Conservation (phyloP, 2,329 filamentous ascomycete species). For the Tolypocladium pustulatum region DNA sequence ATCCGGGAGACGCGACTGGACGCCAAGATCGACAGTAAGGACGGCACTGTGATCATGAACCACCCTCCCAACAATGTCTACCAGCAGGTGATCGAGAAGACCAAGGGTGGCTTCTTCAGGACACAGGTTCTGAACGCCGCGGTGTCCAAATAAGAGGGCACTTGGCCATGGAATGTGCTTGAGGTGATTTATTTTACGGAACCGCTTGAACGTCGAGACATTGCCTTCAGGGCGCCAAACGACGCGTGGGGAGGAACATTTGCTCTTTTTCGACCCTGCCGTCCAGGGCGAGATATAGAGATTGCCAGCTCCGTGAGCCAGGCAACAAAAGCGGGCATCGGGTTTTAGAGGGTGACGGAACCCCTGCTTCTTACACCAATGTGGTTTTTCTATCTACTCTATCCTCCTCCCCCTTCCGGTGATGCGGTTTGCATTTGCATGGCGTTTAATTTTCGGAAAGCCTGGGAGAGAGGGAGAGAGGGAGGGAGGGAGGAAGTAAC, state of each 20-base stretch:
- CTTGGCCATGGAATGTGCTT: not conserved
- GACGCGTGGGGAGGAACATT: not conserved
- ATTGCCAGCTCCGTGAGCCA: not conserved
- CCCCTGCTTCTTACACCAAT: not conserved
- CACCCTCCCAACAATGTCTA: constrained; percentile 97
- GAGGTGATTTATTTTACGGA: not conserved
- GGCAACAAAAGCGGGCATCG: not conserved
- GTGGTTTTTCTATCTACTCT: constrained; percentile 10
- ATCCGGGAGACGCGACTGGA: constrained; percentile 96
- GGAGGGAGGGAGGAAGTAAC: constrained; percentile 16
- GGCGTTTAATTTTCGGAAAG: constrained; percentile 17
- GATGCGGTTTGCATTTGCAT: constrained; percentile 30
- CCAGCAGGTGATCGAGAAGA: constrained; percentile 98
- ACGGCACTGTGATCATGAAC: constrained; percentile 98
- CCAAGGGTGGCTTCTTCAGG: constrained; percentile 96
- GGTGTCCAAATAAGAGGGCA: constrained; percentile 37
- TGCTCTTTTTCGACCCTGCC: not conserved
- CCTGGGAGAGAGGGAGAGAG: too few relatives aligned
- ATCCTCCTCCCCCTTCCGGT: constrained; percentile 13
- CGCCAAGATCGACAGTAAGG: constrained; percentile 98
- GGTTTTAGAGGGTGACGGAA: not conserved
- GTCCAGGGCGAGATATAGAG: not conserved
- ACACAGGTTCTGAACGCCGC: constrained; percentile 83
- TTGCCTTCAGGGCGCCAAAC: not conserved
- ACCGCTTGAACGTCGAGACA: not conserved